These are phyloP conservation scores for Myriosclerotinia duriaeana DNA, from an alignment of 2,329 filamentous ascomycete species.

Conservation along the genomic window DNA sequence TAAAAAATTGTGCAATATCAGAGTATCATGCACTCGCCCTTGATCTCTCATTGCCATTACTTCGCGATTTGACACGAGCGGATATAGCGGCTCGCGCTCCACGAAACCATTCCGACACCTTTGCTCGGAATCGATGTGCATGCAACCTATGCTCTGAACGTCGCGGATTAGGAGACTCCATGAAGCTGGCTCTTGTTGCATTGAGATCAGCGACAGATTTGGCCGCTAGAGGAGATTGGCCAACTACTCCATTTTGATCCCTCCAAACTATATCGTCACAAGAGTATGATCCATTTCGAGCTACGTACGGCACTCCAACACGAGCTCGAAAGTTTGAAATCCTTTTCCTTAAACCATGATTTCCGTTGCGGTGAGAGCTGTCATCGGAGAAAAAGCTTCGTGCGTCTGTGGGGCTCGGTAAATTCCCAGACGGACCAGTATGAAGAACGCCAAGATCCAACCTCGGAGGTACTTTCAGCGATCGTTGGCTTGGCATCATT, in stretches of 20 bases:
- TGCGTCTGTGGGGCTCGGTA: constrained; percentile 34
- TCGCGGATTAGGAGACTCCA: constrained; percentile 27
- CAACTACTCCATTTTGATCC: constrained; percentile 25
- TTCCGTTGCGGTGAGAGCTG: constrained; percentile 38
- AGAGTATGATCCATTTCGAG: constrained; percentile 34
- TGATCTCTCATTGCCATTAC: constrained; percentile 11
- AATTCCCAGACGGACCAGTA: constrained; percentile 26
- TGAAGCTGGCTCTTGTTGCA: constrained; percentile 24
- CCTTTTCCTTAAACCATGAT: constrained; percentile 34
- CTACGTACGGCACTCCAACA: constrained; percentile 34
- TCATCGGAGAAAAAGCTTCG: constrained; percentile 44
- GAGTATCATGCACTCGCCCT: constrained; percentile 13
- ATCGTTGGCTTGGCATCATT: constrained; percentile 14
- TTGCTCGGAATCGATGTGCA: constrained; percentile 33
- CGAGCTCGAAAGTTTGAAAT: constrained; percentile 36
- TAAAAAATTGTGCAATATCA: constrained; percentile 2
- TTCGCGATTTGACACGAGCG: constrained; percentile 32
- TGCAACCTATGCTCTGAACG: constrained; percentile 27
- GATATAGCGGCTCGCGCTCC: constrained; percentile 34
- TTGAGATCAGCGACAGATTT: constrained; percentile 33
- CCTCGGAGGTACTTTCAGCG: constrained; percentile 22
- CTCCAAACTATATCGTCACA: constrained; percentile 38
- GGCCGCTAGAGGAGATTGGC: constrained; percentile 24
- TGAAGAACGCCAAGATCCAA: constrained; percentile 18
- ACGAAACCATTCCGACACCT: constrained; percentile 36